A percentile compares a stretch with the other conserved stretches of the same genome.
These are phyloP conservation scores for Vanrija pseudolonga DNA, from an alignment of 1,284 basidiomycete species.

Conservation along the genomic window DNA sequence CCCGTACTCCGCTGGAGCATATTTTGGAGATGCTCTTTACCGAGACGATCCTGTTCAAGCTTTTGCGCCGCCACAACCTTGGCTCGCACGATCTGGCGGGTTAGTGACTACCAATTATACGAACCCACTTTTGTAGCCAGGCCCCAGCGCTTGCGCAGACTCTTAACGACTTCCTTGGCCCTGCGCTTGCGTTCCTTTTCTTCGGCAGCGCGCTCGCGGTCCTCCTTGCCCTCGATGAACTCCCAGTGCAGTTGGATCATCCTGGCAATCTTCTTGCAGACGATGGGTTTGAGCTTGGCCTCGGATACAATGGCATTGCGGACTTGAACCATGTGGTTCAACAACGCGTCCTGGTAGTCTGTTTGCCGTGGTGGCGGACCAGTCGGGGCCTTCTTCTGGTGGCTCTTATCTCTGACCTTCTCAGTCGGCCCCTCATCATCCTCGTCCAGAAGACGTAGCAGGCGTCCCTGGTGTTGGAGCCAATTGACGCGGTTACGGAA, in stretches of 20 bases:
- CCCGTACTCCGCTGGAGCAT: slow-evolving; percentile 86
- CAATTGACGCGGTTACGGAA: slow-evolving; percentile 55
- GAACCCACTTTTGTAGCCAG: slow-evolving; percentile 75
- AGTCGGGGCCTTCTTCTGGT: slow-evolving; percentile 9
- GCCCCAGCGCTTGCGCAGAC: slow-evolving; percentile 64
- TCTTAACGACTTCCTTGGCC: slow-evolving; percentile 70
- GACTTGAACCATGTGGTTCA: slow-evolving; percentile 49
- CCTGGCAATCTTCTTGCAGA: slow-evolving; percentile 58
- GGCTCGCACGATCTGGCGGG: slow-evolving; percentile 60
- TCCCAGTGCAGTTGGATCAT: slow-evolving; percentile 79
- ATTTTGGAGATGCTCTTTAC: slow-evolving; percentile 81
- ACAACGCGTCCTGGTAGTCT: slow-evolving; percentile 47
- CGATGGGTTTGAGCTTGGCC: slow-evolving; percentile 42
- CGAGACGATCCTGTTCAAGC: slow-evolving; percentile 63
- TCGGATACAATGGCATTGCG: slow-evolving; percentile 46
- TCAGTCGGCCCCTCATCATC: slow-evolving; percentile 33
- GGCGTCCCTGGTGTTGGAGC: slow-evolving; percentile 46
- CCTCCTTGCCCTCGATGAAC: slow-evolving; percentile 58
- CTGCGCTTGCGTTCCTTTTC: slow-evolving; percentile 65
- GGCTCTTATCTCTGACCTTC: slow-evolving; percentile 10
- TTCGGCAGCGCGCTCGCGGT: slow-evolving; percentile 61
- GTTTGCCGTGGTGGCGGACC: slow-evolving; percentile 29
- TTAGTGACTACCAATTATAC: background rate
- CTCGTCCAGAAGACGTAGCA: slow-evolving; percentile 48
- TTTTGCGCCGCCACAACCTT: slow-evolving; percentile 58